phyloP scores from a whole-genome alignment of 352 stramenopile genomes.

The Saprolegnia parasitica region DNA sequence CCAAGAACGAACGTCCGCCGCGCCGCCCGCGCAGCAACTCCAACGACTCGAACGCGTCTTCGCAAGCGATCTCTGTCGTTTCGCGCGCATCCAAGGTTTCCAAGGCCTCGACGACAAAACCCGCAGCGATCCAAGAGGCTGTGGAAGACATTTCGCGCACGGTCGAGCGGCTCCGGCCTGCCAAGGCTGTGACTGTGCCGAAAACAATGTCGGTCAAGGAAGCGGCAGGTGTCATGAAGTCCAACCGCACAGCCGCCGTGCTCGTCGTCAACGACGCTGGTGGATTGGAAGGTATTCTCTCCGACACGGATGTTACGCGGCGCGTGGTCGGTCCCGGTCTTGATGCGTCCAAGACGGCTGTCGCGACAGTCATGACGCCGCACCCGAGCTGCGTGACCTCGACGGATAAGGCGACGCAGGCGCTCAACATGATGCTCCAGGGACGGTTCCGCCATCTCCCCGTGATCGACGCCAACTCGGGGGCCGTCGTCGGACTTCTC shows the following conservation, averaged over 20 bases:
- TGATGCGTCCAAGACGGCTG: constrained; percentile 55
- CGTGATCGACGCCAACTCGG: constrained; percentile 80
- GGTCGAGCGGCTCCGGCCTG: constrained; percentile 69
- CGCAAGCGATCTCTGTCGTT: constrained; percentile 66
- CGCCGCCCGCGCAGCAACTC: constrained; percentile 21
- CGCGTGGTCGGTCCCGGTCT: constrained; percentile 75
- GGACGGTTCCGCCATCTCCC: constrained; percentile 96
- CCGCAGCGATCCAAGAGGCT: constrained; percentile 18
- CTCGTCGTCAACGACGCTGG: constrained; percentile 87
- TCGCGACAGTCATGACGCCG: constrained; percentile 79
- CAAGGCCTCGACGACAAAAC: constrained; percentile 42
- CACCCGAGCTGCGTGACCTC: constrained; percentile 78
- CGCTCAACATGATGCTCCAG: constrained; percentile 81
- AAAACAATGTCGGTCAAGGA: constrained; percentile 78
- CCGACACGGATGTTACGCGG: constrained; percentile 84
- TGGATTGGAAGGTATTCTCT: constrained; percentile 92
- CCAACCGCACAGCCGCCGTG: constrained; percentile 87
- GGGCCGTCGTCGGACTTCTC: constrained; percentile 91
- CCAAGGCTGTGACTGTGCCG: constrained; percentile 85
- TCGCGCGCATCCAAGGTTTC: constrained; percentile 55
- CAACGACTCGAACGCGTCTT: constrained; percentile 33
- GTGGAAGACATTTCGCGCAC: constrained; percentile 55
- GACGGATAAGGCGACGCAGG: constrained; percentile 77
- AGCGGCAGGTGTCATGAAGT: constrained; percentile 87
- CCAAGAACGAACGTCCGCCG: neutral